Base-by-base conservation (phyloP, 306 rosid genomes). In the Sophora flavescens region DNA sequence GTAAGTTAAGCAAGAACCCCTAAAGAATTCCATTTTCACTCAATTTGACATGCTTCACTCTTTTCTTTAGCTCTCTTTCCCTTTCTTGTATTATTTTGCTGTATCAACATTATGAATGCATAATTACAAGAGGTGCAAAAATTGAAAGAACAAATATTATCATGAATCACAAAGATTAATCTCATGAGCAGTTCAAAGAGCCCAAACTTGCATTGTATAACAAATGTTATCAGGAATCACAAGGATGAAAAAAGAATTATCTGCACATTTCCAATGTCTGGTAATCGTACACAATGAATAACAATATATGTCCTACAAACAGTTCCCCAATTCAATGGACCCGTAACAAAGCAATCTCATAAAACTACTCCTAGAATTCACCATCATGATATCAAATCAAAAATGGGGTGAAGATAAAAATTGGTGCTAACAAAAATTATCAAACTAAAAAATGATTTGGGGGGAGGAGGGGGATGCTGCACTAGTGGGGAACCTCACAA, bases 231-330 rank as follows among this genome's bases (percentile, higher is more conserved):
- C 28, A 5, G 39, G 36, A 22, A 75, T 12, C 2, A 39, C 53
- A 50, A 18, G 67, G 62, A 80, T 17, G 52, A 61, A 87, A 79
- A 87, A 88, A 84, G 82, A 90, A 92, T 84, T 84, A 80, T 86
- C 89, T 92, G 97, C 97, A 92, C 96, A 90, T 89, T 88, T 86
- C 78, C 84, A 88, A 87, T 83, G 91, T 83, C 80, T 86, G 77
- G 78, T 67, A 85, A 84, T 86, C 71, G 80, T 95, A 86, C 96
- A 90, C 78, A 90, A 85, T 86, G 86, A 88, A 92, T 88, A 91
- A 63, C 76, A 81, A 87, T 63, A 88, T 84, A 85, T 82, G 81
- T 75, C 91, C 96, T 89, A 87, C 83, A 70, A 62, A 87, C 66
- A 85, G 80, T 81, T 86, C 77, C 88, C 90, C 90, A 89, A 75